Base-by-base conservation (phyloP, 2,329 filamentous ascomycete genomes). In the Trichophyton verrucosum region DNA sequence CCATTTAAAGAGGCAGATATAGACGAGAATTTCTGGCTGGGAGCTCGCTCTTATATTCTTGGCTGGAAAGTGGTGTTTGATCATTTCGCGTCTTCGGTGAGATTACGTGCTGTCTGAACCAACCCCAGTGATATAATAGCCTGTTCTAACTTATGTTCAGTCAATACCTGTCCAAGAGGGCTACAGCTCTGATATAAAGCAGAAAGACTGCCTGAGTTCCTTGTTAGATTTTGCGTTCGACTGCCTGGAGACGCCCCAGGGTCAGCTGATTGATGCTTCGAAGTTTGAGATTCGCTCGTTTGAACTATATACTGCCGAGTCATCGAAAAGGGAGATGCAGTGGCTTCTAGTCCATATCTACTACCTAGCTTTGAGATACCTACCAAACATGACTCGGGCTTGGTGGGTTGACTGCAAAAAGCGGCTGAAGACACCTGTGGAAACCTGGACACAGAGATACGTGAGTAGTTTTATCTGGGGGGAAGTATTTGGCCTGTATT, bases 41-140 rank as follows among this genome's bases (percentile, higher is more conserved):
- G 82, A 0, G 78, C 96, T 56, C 84, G 90, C 59, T 84, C 86
- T 8, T 99, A 96, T 68, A 79, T 99, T 2, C 78, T 96, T 30
- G 88, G 89, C 9, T 99, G 94, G 94, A 83, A 89, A 64, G 79
- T 97, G 1, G 81, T 96, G 0, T 97, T 95, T 69, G 90, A 95
- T 66, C 86, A 92, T 51, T 95, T 92, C 69, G 78, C 80, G 17
- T 83, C 85, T 20, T 85, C 91, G 11, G 79, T 81, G 76, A 68
- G 74, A 64, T 20, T 40, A 9, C 33, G 8, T 38, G 33, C 3
- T 38, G 11, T 38, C 11, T 9, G 9, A 38, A 38, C 33, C 33
- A 9, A 6, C 33, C 33, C 3, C 9, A 38, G 3, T 9, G 2
- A 38, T 38, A 13, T 1, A 13, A 2, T 1, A 13, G 9, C 11